A percentile compares a stretch with the other conserved stretches of the same genome.
These are phyloP conservation scores for Halophytophthora polymorphica DNA, from an alignment of 352 stramenopile genomes.

Conservation along the genomic window DNA sequence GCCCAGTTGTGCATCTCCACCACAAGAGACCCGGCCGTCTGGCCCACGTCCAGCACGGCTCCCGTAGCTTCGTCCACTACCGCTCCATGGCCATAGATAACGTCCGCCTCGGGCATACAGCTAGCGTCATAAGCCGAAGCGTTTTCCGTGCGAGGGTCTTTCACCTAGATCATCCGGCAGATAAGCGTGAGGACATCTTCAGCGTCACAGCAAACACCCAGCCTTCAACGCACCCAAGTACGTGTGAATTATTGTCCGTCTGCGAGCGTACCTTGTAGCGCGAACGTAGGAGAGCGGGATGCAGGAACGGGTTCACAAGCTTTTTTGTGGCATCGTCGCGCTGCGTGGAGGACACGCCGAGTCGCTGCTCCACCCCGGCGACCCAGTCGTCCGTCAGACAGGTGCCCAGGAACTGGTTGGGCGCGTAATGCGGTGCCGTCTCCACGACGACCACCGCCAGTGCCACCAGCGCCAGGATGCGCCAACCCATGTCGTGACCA, in stretches of 20 bases:
- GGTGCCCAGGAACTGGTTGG: conserved; percentile 31
- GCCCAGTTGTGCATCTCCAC: conserved; percentile 36
- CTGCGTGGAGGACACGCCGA: conserved; percentile 2
- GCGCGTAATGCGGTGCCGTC: too few species aligned
- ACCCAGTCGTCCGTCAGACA: conserved; percentile 35
- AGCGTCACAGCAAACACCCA: too few species aligned
- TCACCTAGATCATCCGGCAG: conserved; percentile 1
- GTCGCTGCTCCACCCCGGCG: conserved; percentile 3
- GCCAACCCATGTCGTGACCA: too few species aligned
- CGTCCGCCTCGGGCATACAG: conserved; percentile 12
- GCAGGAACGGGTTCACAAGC: conserved; percentile 26
- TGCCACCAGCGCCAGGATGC: too few species aligned
- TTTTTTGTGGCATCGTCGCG: conserved; percentile 6
- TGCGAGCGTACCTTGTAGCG: conserved; percentile 10
- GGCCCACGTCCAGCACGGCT: conserved; percentile 9
- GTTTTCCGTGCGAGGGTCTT: conserved; percentile 16
- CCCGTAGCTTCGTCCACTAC: conserved; percentile 15
- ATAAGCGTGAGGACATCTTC: background rate
- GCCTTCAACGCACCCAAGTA: background rate
- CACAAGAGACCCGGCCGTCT: conserved; percentile 23
- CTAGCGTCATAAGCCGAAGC: background rate
- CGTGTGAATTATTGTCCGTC: background rate
- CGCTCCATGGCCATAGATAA: conserved; percentile 21
- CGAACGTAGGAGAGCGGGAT: conserved; percentile 12
- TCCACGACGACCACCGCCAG: too few species aligned